Conservation (phyloP, 371 early-diverging fungal genomes). For the Amoeboaphelidium occidentale region DNA sequence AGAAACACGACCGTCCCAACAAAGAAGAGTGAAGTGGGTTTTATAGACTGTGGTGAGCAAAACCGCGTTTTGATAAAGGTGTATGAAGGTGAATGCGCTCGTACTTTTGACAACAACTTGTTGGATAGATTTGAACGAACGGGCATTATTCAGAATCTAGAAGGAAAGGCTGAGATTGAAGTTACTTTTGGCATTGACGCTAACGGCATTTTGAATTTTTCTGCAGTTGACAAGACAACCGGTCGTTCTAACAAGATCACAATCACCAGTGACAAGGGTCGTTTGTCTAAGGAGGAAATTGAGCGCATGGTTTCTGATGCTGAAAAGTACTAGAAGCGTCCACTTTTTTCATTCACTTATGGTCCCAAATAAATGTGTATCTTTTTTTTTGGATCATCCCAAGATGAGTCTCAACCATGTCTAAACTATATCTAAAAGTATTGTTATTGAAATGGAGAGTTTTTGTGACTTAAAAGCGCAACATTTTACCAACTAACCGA, state of each 20-base stretch:
- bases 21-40: conserved; percentile 93
- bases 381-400: background rate
- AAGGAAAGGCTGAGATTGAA: conserved; percentile 94
- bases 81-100: conserved; percentile 90
- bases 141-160: conserved; percentile 84
- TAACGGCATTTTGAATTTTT: conserved; percentile 92
- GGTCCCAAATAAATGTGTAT: too few relatives aligned
- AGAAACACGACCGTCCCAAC: conserved; percentile 93
- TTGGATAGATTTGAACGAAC: conserved; percentile 90
- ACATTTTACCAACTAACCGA: too few relatives aligned
- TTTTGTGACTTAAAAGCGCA: too few relatives aligned
- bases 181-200: conserved; percentile 94
- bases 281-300: conserved; percentile 88
- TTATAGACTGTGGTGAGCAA: conserved; percentile 95
- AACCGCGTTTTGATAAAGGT: conserved; percentile 91
- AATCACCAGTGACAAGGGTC: conserved; percentile 95
- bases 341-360: too few relatives aligned
- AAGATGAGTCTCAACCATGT: background rate
- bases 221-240: conserved; percentile 84
- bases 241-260: conserved; percentile 83
- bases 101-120: conserved; percentile 87
- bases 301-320: conserved; percentile 90
- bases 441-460: too few relatives aligned
- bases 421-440: too few relatives aligned
- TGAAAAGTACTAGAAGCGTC: conserved; percentile 20